Evolutionary conservation across 1,284 basidiomycete species (phyloP).

Genomic region (Amylostereum areolatum): DNA sequence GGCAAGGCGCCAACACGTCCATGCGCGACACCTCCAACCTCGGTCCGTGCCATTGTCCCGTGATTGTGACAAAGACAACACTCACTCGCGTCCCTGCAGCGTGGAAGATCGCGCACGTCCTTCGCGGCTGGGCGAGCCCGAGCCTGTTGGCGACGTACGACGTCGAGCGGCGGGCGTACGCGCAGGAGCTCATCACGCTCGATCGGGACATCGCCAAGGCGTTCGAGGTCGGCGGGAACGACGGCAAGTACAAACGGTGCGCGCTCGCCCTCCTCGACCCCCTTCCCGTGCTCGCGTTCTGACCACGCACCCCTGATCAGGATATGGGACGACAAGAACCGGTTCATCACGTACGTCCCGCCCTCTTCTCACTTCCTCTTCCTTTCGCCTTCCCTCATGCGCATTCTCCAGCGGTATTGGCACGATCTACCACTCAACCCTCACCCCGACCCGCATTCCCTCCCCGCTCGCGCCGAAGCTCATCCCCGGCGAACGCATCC

Average conservation of each 20-base stretch:
- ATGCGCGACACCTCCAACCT: not conserved
- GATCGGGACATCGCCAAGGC: constrained; percentile 6
- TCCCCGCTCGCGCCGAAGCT: not conserved
- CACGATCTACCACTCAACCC: not conserved
- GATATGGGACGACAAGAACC: constrained; percentile 1
- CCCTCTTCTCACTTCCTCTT: not conserved
- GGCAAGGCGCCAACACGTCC: not conserved
- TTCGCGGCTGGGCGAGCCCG: constrained; percentile 3
- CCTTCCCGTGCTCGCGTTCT: not conserved
- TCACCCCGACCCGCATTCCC: not conserved
- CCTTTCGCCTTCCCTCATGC: not conserved
- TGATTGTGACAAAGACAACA: not conserved
- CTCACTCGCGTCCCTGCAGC: not conserved
- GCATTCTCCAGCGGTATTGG: not conserved
- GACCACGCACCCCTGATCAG: not conserved
- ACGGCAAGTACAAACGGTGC: not conserved
- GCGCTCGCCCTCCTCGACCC: not conserved
- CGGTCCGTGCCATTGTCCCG: not conserved
- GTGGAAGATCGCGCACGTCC: constrained; percentile 8
- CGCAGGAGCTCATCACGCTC: constrained; percentile 7
- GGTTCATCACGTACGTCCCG: not conserved
- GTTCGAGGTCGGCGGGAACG: not conserved
- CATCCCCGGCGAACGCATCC: not conserved
- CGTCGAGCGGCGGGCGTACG: constrained; percentile 5
- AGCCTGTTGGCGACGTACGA: constrained; percentile 6